Conservation (phyloP, 306 rosid species). For the Lupinus albus region DNA sequence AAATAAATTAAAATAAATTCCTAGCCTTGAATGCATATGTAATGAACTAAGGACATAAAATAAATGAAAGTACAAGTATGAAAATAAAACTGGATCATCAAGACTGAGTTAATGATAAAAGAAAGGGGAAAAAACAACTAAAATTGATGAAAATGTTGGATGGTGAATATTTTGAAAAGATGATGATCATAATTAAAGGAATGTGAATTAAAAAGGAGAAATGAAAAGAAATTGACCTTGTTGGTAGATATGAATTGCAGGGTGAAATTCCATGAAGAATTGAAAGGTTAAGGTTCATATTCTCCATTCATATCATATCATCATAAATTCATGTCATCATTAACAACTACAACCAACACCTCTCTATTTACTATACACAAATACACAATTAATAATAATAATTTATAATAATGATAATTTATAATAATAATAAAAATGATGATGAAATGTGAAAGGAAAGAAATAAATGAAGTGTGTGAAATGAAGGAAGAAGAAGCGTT, state of each 20-base stretch:
- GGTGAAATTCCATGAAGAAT: slow-evolving; percentile 62
- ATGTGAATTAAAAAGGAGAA: no score
- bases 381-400: no score
- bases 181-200: background rate
- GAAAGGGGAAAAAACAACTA: no score
- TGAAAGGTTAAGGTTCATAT: background rate
- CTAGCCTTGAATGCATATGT: background rate
- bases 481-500: slow-evolving; percentile 32
- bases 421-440: background rate
- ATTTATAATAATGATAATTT: no score
- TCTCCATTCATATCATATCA: slow-evolving; percentile 34
- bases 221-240: background rate
- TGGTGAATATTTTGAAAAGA: no score
- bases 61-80: background rate
- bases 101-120: no score
- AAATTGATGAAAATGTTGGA: background rate
- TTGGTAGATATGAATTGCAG: slow-evolving; percentile 62
- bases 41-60: background rate
- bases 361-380: background rate
- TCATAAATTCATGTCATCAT: background rate
- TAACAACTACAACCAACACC: background rate
- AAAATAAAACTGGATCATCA: background rate
- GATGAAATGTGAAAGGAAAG: background rate
- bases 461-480: background rate
- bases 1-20: background rate